phyloP scores from a whole-genome alignment of 805 yeast genomes.

The Candida boleticola region DNA sequence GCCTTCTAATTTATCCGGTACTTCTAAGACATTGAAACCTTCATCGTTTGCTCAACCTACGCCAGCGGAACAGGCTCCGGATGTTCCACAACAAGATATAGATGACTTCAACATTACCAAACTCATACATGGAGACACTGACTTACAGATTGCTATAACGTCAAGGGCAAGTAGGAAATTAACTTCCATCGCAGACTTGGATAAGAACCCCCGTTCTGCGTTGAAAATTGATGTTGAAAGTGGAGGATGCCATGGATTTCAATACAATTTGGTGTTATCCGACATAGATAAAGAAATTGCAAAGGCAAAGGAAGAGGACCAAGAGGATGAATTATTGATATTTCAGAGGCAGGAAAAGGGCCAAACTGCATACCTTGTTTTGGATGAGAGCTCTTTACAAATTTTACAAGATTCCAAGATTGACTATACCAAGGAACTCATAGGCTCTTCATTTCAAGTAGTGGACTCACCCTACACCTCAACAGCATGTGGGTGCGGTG shows the following conservation, averaged over 20 bases:
- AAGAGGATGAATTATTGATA: conserved; percentile 41
- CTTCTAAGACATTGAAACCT: conserved; percentile 17
- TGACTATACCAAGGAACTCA: conserved; percentile 87
- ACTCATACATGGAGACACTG: conserved; percentile 34
- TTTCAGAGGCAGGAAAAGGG: conserved; percentile 57
- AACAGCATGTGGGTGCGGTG: conserved; percentile 46
- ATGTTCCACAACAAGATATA: conserved; percentile 20
- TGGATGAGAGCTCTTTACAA: conserved; percentile 78
- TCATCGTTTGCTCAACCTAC: conserved; percentile 25
- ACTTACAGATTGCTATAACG: conserved; percentile 45
- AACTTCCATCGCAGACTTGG: conserved; percentile 48
- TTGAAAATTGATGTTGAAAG: conserved; percentile 79
- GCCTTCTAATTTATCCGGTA: not conserved
- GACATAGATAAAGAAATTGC: conserved; percentile 35
- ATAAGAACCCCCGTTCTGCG: conserved; percentile 58
- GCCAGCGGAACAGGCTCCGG: conserved; percentile 2
- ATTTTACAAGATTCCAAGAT: conserved; percentile 82
- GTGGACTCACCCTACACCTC: conserved; percentile 87
- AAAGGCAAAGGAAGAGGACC: conserved; percentile 26
- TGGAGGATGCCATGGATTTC: conserved; percentile 99
- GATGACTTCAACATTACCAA: conserved; percentile 33
- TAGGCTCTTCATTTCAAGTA: conserved; percentile 90
- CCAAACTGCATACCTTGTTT: conserved; percentile 56
- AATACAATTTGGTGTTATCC: conserved; percentile 71
- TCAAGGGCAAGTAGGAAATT: conserved; percentile 52